Evolutionary conservation across 1,284 basidiomycete species (phyloP).

Genomic region (Ceratobasidium sp.): DNA sequence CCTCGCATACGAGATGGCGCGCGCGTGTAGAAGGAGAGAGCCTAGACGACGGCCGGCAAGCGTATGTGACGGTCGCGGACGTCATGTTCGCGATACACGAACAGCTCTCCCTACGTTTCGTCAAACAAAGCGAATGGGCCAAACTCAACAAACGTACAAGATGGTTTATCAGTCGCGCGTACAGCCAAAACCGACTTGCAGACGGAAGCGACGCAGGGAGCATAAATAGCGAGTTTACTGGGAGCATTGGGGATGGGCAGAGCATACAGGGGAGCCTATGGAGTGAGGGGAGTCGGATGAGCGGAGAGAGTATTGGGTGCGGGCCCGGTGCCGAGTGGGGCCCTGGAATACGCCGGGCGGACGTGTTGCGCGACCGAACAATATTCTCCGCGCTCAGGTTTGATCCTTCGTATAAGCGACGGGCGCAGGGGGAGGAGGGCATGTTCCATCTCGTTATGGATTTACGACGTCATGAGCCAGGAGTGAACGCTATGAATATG

Average conservation of each 20-base stretch:
- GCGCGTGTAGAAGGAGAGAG: slow-evolving; percentile 18
- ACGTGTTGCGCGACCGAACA: slow-evolving; percentile 36
- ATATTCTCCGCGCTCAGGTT: slow-evolving; percentile 22
- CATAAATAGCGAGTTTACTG: slow-evolving; percentile 23
- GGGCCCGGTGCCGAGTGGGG: slow-evolving; percentile 35
- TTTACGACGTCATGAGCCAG: slow-evolving; percentile 13
- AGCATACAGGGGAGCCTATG: slow-evolving; percentile 31
- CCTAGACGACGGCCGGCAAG: not conserved
- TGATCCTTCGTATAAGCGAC: slow-evolving; percentile 34
- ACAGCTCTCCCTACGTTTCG: slow-evolving; percentile 35
- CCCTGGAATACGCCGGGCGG: slow-evolving; percentile 25
- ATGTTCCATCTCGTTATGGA: slow-evolving; percentile 37
- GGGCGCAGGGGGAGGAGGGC: slow-evolving; percentile 9
- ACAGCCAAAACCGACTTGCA: slow-evolving; percentile 13
- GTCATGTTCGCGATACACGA: slow-evolving; percentile 27
- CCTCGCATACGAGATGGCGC: slow-evolving; percentile 40
- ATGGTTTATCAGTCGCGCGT: slow-evolving; percentile 29
- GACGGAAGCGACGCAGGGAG: slow-evolving; percentile 28
- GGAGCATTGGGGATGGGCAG: not conserved
- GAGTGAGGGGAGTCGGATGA: slow-evolving; percentile 41
- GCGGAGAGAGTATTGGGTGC: slow-evolving; percentile 27
- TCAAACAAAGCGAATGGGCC: slow-evolving; percentile 39
- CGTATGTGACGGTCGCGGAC: slow-evolving; percentile 37
- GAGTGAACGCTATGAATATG: not conserved
- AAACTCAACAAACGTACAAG: slow-evolving; percentile 13